Conservation (phyloP, 2,329 filamentous ascomycete genomes). For the Xylariaceae sp. region DNA sequence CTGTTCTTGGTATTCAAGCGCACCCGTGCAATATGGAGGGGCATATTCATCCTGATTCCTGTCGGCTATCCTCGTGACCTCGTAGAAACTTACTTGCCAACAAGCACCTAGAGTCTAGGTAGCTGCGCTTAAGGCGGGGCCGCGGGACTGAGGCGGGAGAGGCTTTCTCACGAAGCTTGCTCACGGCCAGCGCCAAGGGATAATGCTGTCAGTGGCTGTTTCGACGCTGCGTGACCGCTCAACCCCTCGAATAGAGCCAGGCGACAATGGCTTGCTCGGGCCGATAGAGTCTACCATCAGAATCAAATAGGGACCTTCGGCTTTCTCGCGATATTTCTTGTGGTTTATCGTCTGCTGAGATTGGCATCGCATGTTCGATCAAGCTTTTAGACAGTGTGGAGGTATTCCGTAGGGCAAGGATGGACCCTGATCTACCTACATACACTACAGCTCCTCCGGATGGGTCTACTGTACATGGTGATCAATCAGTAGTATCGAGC, state of each 20-base stretch:
- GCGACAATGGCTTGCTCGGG: background rate
- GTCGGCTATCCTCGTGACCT: too few relatives aligned
- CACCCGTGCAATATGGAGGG: too few relatives aligned
- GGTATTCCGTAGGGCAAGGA: too few relatives aligned
- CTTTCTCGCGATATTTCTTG: background rate
- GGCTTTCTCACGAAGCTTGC: constrained; percentile 3
- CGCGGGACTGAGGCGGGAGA: constrained; percentile 5
- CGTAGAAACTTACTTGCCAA: too few relatives aligned
- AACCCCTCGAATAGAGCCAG: background rate
- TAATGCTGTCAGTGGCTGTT: constrained; percentile 3
- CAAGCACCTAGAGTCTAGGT: too few relatives aligned
- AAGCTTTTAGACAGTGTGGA: constrained; percentile 19
- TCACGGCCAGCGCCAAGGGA: background rate
- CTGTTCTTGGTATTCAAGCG: too few relatives aligned
- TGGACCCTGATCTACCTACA: too few relatives aligned
- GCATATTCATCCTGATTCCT: too few relatives aligned
- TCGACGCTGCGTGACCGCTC: background rate
- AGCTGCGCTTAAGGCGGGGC: background rate
- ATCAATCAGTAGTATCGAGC: too few relatives aligned
- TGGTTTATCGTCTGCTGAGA: background rate
- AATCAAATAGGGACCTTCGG: too few relatives aligned
- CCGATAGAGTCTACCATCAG: background rate
- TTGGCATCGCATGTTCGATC: constrained; percentile 10
- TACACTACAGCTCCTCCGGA: too few relatives aligned
- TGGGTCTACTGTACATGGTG: too few relatives aligned